Percentiles rank a stretch among this genome's conserved stretches.
Conservation (phyloP, 2,329 filamentous ascomycete genomes). For the Diplodia scrobiculata region DNA sequence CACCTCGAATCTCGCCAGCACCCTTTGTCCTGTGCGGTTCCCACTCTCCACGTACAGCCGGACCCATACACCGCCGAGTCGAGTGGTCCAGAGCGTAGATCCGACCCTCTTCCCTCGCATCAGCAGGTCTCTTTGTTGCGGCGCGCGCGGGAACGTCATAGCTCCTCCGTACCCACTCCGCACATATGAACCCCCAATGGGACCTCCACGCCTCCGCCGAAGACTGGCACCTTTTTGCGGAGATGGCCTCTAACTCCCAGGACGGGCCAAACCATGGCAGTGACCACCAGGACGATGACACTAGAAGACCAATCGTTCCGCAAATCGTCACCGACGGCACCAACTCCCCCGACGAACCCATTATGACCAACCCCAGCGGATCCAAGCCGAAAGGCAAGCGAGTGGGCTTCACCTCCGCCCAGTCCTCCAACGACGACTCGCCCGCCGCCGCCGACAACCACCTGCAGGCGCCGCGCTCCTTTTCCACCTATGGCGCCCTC, state of each 20-base stretch:
- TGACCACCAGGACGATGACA: not conserved
- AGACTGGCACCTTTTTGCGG: slow-evolving; percentile 28
- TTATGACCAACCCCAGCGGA: not conserved
- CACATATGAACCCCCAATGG: slow-evolving; percentile 30
- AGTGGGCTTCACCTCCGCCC: slow-evolving; percentile 27
- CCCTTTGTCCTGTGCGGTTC: slow-evolving; percentile 23
- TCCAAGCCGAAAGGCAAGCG: slow-evolving; percentile 24
- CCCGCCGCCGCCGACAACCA: not conserved
- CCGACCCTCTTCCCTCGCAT: slow-evolving; percentile 20
- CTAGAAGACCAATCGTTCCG: not conserved
- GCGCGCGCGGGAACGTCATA: slow-evolving; percentile 24
- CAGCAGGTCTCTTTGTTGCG: slow-evolving; percentile 20
- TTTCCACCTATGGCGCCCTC: slow-evolving; percentile 11
- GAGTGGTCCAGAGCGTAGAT: slow-evolving; percentile 26
- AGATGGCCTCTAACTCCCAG: slow-evolving; percentile 24
- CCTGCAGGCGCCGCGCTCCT: slow-evolving; percentile 1
- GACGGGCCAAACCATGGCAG: slow-evolving; percentile 21
- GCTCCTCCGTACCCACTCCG: slow-evolving; percentile 27
- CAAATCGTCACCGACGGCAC: slow-evolving; percentile 24
- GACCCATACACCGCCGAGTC: slow-evolving; percentile 25
- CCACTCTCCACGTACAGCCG: slow-evolving; percentile 24
- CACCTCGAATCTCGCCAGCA: slow-evolving; percentile 20
- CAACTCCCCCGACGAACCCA: slow-evolving; percentile 14
- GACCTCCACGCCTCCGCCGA: slow-evolving; percentile 25
- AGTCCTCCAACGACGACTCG: slow-evolving; percentile 20